phyloP scores from a whole-genome alignment of 108 stramenopile species.

The Asterionellopsis glacialis region DNA sequence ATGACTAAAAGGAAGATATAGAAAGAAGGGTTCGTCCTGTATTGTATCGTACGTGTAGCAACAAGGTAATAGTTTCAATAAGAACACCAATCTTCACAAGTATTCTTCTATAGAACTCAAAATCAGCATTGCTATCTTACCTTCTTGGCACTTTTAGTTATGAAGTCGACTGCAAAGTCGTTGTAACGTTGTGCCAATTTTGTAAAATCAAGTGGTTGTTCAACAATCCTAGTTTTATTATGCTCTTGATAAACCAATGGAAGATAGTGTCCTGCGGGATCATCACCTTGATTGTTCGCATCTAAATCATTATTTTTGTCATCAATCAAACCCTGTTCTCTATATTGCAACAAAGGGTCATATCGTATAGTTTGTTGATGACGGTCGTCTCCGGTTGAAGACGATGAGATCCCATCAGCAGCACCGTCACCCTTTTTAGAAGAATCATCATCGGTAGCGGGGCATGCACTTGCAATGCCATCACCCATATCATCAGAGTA shows the following conservation, averaged over 20 bases:
- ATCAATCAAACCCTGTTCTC: no score
- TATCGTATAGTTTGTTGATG: no score
- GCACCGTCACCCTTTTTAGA: neutral
- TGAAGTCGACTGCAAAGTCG: conserved; percentile 28
- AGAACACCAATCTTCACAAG: no score
- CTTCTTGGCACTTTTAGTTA: conserved; percentile 12
- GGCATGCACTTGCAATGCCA: conserved; percentile 11
- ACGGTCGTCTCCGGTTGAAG: no score
- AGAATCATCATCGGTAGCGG: neutral
- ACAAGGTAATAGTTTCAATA: no score
- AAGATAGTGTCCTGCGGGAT: conserved; percentile 16
- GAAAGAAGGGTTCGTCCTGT: conserved; percentile 36
- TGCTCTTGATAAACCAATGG: conserved; percentile 35
- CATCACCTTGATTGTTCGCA: conserved; percentile 3
- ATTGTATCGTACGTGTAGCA: no score
- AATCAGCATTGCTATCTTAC: no score
- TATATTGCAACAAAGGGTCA: no score
- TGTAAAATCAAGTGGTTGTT: conserved; percentile 52
- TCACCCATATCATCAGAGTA: conserved; percentile 40
- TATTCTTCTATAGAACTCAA: no score
- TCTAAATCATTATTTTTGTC: no score
- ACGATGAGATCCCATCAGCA: neutral
- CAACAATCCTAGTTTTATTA: conserved; percentile 31
- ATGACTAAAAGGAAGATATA: conserved; percentile 51
- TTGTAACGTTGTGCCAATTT: conserved; percentile 38